These are phyloP conservation scores for Candida tallmaniae DNA, from an alignment of 805 yeast species.

Conservation along the genomic window DNA sequence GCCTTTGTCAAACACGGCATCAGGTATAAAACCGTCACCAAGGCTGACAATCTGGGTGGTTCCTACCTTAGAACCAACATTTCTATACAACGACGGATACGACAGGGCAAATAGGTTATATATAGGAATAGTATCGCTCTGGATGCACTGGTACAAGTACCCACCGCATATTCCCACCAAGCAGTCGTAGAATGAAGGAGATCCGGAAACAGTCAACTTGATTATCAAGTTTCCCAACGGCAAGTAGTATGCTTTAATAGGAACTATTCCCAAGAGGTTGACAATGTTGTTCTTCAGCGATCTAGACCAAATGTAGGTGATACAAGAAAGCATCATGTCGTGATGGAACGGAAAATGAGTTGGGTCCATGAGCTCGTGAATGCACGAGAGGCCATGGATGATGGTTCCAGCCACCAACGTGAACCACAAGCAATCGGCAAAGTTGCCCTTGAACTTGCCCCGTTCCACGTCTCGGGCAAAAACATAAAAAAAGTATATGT, in stretches of 20 bases:
- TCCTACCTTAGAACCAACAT: constrained; percentile 29
- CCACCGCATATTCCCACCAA: constrained; percentile 52
- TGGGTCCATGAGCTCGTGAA: constrained; percentile 19
- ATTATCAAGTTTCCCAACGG: constrained; percentile 38
- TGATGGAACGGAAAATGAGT: constrained; percentile 20
- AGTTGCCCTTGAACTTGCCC: constrained; percentile 43
- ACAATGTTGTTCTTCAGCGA: constrained; percentile 49
- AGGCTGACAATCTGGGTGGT: constrained; percentile 9
- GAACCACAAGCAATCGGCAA: constrained; percentile 57
- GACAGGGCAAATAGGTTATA: constrained; percentile 35
- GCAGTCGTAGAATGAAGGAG: constrained; percentile 34
- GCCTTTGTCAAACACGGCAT: constrained; percentile 48
- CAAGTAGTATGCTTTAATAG: constrained; percentile 53
- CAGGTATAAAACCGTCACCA: constrained; percentile 20
- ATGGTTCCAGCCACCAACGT: constrained; percentile 45
- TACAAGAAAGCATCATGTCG: constrained; percentile 45
- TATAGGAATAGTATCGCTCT: constrained; percentile 47
- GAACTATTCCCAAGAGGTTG: constrained; percentile 48
- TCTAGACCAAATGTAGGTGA: constrained; percentile 61
- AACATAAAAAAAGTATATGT: constrained; percentile 52
- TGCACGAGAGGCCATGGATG: constrained; percentile 32
- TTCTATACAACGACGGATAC: constrained; percentile 12
- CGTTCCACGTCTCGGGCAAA: constrained; percentile 54
- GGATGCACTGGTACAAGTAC: constrained; percentile 58
- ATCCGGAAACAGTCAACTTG: constrained; percentile 40